Percentiles rank a stretch among this genome's conserved stretches.
phyloP scores from a whole-genome alignment of 495 filamentous ascomycete genomes.

The Aspergillus heteromorphus region DNA sequence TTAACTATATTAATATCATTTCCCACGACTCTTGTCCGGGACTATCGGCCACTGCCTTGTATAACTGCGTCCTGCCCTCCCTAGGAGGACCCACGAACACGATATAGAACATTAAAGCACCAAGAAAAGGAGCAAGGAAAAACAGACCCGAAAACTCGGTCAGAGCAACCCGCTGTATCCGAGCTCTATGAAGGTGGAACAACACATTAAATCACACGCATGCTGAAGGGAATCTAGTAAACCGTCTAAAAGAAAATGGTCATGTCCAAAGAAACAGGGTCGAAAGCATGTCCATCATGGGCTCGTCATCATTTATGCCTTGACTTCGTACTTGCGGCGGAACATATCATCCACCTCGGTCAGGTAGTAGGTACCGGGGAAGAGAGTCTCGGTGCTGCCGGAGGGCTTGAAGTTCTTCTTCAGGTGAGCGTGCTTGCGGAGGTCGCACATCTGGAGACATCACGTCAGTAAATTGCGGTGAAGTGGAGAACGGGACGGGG shows the following conservation, averaged over 20 bases:
- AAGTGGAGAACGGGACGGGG: background rate
- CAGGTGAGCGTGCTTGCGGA: constrained; percentile 90
- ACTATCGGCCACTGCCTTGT: background rate
- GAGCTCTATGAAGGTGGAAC: constrained; percentile 27
- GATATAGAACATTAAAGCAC: background rate
- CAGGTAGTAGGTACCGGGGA: constrained; percentile 81
- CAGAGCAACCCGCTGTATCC: constrained; percentile 11
- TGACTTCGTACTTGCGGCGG: constrained; percentile 79
- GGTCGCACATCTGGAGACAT: constrained; percentile 71
- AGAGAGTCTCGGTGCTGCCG: constrained; percentile 73
- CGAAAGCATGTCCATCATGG: constrained; percentile 12
- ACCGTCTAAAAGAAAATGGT: constrained; percentile 31
- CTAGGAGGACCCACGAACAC: background rate
- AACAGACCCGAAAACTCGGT: constrained; percentile 12
- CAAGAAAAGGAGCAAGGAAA: constrained; percentile 7
- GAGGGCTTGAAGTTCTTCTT: constrained; percentile 81
- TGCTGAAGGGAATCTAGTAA: constrained; percentile 34
- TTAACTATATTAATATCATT: constrained; percentile 13
- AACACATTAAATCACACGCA: constrained; percentile 23
- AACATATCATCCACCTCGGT: constrained; percentile 91
- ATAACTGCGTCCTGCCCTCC: constrained; percentile 12
- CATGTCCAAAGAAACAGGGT: constrained; percentile 29
- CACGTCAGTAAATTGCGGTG: constrained; percentile 7
- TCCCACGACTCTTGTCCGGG: constrained; percentile 7
- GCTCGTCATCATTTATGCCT: constrained; percentile 55